Evolutionary conservation across 768 basidiomycete genomes (phyloP), one percentile per base, ranked within the genome.

Genomic region (Lactifluus piperatus): DNA sequence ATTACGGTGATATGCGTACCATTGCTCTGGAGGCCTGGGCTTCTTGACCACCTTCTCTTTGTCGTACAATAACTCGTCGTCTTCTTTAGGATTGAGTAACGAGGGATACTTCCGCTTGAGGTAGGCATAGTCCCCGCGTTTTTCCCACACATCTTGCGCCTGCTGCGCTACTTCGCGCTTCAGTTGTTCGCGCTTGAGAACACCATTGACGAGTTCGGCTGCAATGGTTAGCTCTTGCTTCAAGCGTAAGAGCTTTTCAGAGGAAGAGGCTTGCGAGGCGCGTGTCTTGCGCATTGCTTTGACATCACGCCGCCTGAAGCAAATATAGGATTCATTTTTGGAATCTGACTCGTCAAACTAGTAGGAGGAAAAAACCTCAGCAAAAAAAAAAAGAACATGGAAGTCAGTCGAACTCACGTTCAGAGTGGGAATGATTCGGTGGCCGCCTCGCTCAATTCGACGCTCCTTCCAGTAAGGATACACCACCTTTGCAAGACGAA

Each of bases 221-320:
- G 89, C 83, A 48, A 79, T 81, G 2, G 78, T 71, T 5, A 99
- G 75, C 71, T 98, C 94, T 30, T 73, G 69, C 63, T 91, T 85
- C 16, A 98, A 75, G 20, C 91, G 88, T 5, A 84, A 72, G 64
- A 99, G 81, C 65, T 92, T 91, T 67, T 98, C 95, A 14, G 93
- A 86, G 18, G 86, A 91, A 1, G 88, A 87, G 10, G 84, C 85
- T 68, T 98, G 94, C 1, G 88, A 88, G 14, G 93, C 86, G 8
- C 95, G 84, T 9, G 95, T 97, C 75, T 98, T 98, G 62, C 97
- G 85, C 46, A 91, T 81, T 4, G 91, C 85, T 70, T 98, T 98
- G 72, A 88, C 86, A 70, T 98, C 95, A 55, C 94, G 86, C 60
- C 94, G 81, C 37, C 97, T 84, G 79, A 99, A 99, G 73, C 97